These are phyloP conservation scores for Lepidium sativum DNA, from an alignment of 345 rosid genomes.

Conservation along the genomic window DNA sequence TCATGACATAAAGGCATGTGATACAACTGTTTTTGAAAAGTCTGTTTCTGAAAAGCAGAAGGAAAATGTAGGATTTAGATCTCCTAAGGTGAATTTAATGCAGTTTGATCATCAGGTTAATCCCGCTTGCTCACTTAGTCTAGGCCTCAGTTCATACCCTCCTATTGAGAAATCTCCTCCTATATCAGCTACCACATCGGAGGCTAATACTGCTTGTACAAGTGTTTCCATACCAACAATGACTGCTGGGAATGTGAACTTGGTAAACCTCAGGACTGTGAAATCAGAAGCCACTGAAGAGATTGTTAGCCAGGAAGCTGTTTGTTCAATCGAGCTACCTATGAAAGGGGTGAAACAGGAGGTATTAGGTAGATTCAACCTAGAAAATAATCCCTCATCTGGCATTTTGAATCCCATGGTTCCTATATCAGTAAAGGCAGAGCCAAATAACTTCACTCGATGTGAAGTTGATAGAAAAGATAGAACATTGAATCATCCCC, in stretches of 20 bases:
- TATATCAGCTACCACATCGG: conserved; percentile 21
- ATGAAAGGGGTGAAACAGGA: conserved; percentile 39
- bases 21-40: conserved; percentile 8
- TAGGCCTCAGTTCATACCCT: conserved; percentile 40
- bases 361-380: conserved; percentile 24
- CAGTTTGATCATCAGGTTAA: conserved; percentile 14
- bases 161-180: conserved; percentile 25
- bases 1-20: conserved; percentile 26
- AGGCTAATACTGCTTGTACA: not conserved
- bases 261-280: conserved; percentile 27
- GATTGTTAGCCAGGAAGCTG: conserved; percentile 19
- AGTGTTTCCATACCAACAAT: conserved; percentile 8
- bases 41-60: conserved; percentile 18
- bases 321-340: not conserved
- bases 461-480: conserved; percentile 27
- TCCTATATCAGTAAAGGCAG: conserved; percentile 41
- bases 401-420: conserved; percentile 21
- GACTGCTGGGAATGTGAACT: conserved; percentile 19
- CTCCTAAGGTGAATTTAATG: conserved; percentile 9
- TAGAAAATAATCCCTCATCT: conserved; percentile 17
- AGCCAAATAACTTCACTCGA: conserved; percentile 31
- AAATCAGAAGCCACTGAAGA: conserved; percentile 61
- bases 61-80: conserved; percentile 17
- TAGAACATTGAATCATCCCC: conserved; percentile 19
- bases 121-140: conserved; percentile 40